Conservation (phyloP, 371 early-diverging fungal genomes). For the Actinomucor elegans region DNA sequence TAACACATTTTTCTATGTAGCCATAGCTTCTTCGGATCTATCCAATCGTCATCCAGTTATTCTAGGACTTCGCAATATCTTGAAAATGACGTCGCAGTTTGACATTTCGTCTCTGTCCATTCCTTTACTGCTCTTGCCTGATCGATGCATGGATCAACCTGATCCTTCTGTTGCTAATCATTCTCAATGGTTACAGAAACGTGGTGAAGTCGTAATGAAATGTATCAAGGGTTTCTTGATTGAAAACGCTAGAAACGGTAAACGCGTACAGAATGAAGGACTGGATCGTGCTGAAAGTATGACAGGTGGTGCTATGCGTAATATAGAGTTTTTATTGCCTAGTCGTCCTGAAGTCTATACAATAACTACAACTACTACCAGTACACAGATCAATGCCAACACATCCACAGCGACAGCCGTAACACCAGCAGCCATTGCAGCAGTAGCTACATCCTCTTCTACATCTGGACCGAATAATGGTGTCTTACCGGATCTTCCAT, state of each 20-base stretch:
- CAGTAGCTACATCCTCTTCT: not conserved
- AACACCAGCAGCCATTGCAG: not conserved
- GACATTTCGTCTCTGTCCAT: conserved; percentile 68
- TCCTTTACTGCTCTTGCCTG: conserved; percentile 67
- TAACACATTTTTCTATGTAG: conserved; percentile 15
- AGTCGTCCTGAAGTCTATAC: conserved; percentile 24
- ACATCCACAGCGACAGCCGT: not conserved
- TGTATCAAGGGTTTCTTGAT: conserved; percentile 63
- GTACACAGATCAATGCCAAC: not conserved
- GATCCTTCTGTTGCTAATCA: conserved; percentile 22
- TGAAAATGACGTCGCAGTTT: conserved; percentile 63
- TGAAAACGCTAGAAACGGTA: conserved; percentile 51
- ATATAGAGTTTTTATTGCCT: conserved; percentile 48
- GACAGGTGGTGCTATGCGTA: conserved; percentile 37
- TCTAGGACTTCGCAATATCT: conserved; percentile 64
- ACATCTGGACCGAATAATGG: not conserved
- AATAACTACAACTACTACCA: not conserved
- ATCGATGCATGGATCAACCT: conserved; percentile 43
- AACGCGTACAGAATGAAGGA: conserved; percentile 32
- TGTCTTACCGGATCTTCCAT: not conserved
- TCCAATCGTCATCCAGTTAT: conserved; percentile 55
- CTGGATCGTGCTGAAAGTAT: conserved; percentile 34
- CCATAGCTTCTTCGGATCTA: conserved; percentile 37
- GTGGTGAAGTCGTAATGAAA: conserved; percentile 63
- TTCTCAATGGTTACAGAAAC: conserved; percentile 39